Evolutionary conservation across 495 filamentous ascomycete species (phyloP).

Genomic region (Lindgomyces ingoldianus): DNA sequence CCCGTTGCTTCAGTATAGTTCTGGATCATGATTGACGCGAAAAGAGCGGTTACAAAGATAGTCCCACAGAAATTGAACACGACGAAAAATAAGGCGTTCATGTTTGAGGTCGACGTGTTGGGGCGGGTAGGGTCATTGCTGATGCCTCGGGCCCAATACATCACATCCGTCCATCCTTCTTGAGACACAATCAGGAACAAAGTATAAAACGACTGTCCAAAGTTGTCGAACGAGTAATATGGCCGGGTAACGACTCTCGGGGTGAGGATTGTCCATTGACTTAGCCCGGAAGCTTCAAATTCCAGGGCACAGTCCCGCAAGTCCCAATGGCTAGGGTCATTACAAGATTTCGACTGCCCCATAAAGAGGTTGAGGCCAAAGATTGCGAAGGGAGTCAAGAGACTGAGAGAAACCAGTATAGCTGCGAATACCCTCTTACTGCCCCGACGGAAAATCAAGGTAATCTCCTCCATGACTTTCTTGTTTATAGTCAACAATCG

Average conservation of each 20-base stretch:
- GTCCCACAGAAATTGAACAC: conserved; percentile 95
- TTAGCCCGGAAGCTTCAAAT: conserved; percentile 70
- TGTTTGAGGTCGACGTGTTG: conserved; percentile 65
- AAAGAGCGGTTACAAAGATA: conserved; percentile 95
- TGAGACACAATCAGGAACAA: conserved; percentile 99
- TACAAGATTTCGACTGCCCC: conserved; percentile 77
- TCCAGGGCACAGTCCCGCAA: no score
- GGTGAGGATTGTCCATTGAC: conserved; percentile 82
- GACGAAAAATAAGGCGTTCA: conserved; percentile 91
- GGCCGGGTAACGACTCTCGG: conserved; percentile 77
- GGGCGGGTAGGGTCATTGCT: conserved; percentile 75
- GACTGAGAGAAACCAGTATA: conserved; percentile 88
- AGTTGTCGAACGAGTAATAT: conserved; percentile 92
- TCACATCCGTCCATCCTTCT: conserved; percentile 94
- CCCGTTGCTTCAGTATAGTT: conserved; percentile 99
- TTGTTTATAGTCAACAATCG: conserved; percentile 93
- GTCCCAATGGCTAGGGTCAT: conserved; percentile 66
- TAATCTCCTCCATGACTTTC: conserved; percentile 92
- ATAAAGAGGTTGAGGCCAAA: conserved; percentile 92
- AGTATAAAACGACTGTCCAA: conserved; percentile 86
- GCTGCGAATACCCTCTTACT: conserved; percentile 88
- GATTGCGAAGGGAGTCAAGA: conserved; percentile 93
- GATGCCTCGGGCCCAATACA: conserved; percentile 78
- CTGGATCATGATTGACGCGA: conserved; percentile 99
- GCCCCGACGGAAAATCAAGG: conserved; percentile 89